Base-by-base conservation (phyloP, 768 basidiomycete genomes). In the Kondoa malvinella region DNA sequence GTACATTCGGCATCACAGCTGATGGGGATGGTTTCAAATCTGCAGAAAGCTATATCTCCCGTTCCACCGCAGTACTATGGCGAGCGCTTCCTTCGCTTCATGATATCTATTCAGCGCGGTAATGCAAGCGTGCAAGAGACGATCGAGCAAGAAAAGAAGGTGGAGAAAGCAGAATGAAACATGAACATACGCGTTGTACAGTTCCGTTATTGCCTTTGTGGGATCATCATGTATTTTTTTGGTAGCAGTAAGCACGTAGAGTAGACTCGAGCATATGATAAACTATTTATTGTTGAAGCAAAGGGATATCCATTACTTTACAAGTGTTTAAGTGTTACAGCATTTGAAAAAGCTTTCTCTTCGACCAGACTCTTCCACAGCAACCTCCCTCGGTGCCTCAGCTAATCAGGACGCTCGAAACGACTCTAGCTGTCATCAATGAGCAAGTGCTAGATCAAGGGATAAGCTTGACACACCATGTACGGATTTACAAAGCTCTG, bases 41-140 rank as follows among this genome's bases (percentile, higher is more conserved):
- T 71, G 12, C 72, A 95, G 91, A 89, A 92, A 75, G 92, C 88
- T 76, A 97, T 97, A 72, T 92, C 89, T 65, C 89, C 92, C 3
- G 89, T 96, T 1, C 86, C 87, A 1, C 91, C 95, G 0, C 72
- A 78, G 4, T 88, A 92, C 72, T 97, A 99, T 75, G 87, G 84
- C 2, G 84, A 88, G 40, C 84, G 95, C 58, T 97, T 99, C 81
- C 64, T 80, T 17, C 71, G 75, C 57, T 79, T 79, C 71, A 65
- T 79, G 21, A 17, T 73, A 8, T 76, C 76, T 1, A 74, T 78
- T 8, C 40, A 50, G 21, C 8, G 40, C 8, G 40, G 40, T 50
- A 50, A 50, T 50, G 12, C 40, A 50, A 8, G 12, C 8, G 40
- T 50, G 8, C 40, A 50, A 50, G 40, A 50, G 21, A 50, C 21